Evolutionary conservation across 202 grass and related monocot species (phyloP).

Genomic region (Cymbopogon flexuosus): DNA sequence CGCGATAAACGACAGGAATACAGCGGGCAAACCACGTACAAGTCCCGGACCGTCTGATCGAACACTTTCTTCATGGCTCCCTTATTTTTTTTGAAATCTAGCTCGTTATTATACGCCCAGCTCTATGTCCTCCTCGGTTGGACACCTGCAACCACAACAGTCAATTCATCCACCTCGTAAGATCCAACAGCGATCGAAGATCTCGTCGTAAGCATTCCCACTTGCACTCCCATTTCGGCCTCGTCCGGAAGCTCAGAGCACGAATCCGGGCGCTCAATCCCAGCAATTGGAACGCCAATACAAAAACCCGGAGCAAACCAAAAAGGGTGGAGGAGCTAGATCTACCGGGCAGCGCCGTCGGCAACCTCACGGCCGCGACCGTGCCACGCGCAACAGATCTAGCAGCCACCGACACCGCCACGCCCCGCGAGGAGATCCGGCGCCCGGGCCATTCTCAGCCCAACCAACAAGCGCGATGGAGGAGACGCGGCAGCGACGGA

Average conservation of each 20-base stretch:
- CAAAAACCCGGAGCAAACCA: background rate
- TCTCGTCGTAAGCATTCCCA: background rate
- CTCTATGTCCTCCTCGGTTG: constrained; percentile 20
- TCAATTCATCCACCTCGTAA: background rate
- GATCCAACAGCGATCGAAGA: constrained; percentile 26
- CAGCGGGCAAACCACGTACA: constrained; percentile 46
- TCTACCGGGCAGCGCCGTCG: background rate
- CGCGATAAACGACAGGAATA: background rate
- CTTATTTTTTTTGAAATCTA: constrained; percentile 8
- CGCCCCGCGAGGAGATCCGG: background rate
- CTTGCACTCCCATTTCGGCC: background rate
- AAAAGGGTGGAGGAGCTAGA: background rate
- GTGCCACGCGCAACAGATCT: constrained; percentile 30
- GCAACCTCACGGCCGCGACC: background rate
- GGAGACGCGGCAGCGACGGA: background rate
- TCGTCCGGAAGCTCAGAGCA: background rate
- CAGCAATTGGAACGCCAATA: background rate
- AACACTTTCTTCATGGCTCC: constrained; percentile 89
- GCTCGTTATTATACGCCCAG: constrained; percentile 1
- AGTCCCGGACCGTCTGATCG: constrained; percentile 87
- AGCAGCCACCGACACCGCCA: constrained; percentile 20
- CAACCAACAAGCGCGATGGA: background rate
- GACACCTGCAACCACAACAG: constrained; percentile 18
- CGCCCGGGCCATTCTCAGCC: background rate
- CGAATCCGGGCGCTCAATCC: background rate